These are phyloP conservation scores for Ophiostoma perfectum DNA, from an alignment of 2,329 filamentous ascomycete genomes.

Conservation along the genomic window DNA sequence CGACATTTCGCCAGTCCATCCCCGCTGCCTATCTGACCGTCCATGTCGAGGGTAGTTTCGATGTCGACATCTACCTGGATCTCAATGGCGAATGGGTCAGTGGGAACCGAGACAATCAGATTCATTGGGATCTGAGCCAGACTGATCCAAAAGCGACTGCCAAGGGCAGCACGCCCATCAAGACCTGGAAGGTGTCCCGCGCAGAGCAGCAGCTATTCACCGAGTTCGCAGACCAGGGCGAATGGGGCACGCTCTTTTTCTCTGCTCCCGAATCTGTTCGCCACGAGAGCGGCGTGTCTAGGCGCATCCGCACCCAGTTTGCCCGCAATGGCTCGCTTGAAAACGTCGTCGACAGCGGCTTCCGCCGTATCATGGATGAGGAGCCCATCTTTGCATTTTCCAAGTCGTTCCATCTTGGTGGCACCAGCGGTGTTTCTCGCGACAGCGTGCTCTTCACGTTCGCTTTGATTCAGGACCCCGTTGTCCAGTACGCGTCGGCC, in stretches of 20 bases:
- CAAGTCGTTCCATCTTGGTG: constrained; percentile 51
- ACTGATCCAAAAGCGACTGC: constrained; percentile 32
- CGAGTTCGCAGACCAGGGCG: constrained; percentile 66
- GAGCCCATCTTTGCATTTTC: constrained; percentile 78
- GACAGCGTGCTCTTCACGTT: constrained; percentile 67
- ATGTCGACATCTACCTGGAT: constrained; percentile 61
- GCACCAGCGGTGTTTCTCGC: constrained; percentile 26
- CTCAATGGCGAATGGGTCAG: constrained; percentile 77
- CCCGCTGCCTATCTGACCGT: constrained; percentile 77
- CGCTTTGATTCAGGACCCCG: constrained; percentile 68
- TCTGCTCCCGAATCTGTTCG: constrained; percentile 61
- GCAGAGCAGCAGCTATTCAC: constrained; percentile 63
- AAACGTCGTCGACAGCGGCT: constrained; percentile 48
- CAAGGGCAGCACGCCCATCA: constrained; percentile 37
- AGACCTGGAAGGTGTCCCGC: constrained; percentile 62
- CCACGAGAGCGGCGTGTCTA: constrained; percentile 67
- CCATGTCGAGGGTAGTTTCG: constrained; percentile 59
- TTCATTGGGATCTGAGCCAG: constrained; percentile 62
- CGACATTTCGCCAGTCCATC: constrained; percentile 71
- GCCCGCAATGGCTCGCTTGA: constrained; percentile 59
- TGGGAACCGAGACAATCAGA: constrained; percentile 61
- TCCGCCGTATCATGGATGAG: constrained; percentile 66
- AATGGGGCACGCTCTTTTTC: constrained; percentile 80
- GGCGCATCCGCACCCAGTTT: constrained; percentile 61
- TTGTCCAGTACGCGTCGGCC: constrained; percentile 71